These are phyloP conservation scores for Globisporangium splendens DNA, from an alignment of 352 stramenopile species.

Conservation along the genomic window DNA sequence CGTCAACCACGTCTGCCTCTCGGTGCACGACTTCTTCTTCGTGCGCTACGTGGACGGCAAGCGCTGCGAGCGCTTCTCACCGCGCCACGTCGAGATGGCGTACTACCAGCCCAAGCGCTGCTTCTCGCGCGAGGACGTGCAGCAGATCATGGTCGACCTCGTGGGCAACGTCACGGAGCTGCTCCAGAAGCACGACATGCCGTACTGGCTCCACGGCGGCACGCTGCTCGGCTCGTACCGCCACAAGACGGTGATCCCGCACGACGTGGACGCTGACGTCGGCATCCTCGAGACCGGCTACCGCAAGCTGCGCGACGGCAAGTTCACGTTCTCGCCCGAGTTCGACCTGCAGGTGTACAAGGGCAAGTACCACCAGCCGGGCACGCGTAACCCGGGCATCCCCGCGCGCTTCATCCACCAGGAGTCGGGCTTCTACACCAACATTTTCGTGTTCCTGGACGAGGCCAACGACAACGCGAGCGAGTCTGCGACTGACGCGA, in stretches of 20 bases:
- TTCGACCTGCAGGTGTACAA: conserved; percentile 20
- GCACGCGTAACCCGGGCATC: conserved; percentile 16
- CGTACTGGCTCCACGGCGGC: conserved; percentile 27
- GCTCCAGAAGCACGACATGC: conserved; percentile 19
- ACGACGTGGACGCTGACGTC: conserved; percentile 26
- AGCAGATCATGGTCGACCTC: conserved; percentile 20
- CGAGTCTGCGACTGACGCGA: neutral
- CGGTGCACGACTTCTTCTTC: conserved; percentile 11
- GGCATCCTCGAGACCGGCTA: conserved; percentile 12
- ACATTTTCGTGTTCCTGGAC: conserved; percentile 31
- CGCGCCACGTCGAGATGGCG: conserved; percentile 17
- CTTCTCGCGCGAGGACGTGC: conserved; percentile 21
- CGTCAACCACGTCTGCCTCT: neutral
- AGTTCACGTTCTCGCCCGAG: conserved; percentile 11
- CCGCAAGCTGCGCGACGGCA: conserved; percentile 8
- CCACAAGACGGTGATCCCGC: conserved; percentile 21
- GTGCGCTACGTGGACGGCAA: conserved; percentile 14
- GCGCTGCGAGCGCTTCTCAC: conserved; percentile 16
- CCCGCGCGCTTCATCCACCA: conserved; percentile 22
- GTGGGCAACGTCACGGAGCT: conserved; percentile 15
- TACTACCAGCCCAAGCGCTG: conserved; percentile 12
- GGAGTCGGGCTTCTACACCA: conserved; percentile 20
- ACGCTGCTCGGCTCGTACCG: conserved; percentile 25
- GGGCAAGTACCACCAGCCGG: conserved; percentile 12
- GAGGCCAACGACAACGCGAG: neutral